Percentiles rank a stretch among this genome's conserved stretches.
Conservation (phyloP, 306 rosid species). For the Castanospermum australe region DNA sequence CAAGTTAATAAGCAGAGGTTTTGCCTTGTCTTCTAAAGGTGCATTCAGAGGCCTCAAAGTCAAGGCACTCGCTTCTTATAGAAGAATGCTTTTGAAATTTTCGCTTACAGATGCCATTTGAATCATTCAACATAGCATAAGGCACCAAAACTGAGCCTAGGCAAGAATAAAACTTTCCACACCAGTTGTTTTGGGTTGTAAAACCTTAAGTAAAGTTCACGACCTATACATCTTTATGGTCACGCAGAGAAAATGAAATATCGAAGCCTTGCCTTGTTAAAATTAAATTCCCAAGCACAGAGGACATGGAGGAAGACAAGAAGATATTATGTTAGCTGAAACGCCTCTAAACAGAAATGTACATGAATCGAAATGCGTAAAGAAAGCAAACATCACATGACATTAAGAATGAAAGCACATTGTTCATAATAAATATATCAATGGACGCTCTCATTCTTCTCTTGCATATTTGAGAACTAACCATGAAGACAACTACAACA, state of each 20-base stretch:
- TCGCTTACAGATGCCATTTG: not conserved
- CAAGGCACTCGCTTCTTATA: not conserved
- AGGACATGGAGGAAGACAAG: constrained; percentile 42
- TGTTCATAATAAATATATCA: constrained; percentile 12
- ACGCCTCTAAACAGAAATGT: not conserved
- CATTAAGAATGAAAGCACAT: not conserved
- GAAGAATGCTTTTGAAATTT: not conserved
- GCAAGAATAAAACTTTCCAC: not conserved
- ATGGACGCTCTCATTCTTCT: not conserved
- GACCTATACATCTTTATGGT: not conserved
- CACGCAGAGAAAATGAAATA: constrained; percentile 25
- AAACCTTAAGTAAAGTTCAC: not conserved
- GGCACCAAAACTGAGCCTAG: not conserved
- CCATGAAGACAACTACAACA: constrained; percentile 39
- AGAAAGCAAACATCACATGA: not conserved
- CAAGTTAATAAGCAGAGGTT: too few relatives aligned
- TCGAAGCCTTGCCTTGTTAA: constrained; percentile 32
- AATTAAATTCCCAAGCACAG: constrained; percentile 44
- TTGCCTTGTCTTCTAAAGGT: too few relatives aligned
- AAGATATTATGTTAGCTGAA: constrained; percentile 1
- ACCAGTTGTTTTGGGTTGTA: not conserved
- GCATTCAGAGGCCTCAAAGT: too few relatives aligned
- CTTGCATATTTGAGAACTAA: constrained; percentile 24
- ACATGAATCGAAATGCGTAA: not conserved
- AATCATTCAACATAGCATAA: not conserved